phyloP scores from a whole-genome alignment of 768 basidiomycete species.

The Suillus placidus region DNA sequence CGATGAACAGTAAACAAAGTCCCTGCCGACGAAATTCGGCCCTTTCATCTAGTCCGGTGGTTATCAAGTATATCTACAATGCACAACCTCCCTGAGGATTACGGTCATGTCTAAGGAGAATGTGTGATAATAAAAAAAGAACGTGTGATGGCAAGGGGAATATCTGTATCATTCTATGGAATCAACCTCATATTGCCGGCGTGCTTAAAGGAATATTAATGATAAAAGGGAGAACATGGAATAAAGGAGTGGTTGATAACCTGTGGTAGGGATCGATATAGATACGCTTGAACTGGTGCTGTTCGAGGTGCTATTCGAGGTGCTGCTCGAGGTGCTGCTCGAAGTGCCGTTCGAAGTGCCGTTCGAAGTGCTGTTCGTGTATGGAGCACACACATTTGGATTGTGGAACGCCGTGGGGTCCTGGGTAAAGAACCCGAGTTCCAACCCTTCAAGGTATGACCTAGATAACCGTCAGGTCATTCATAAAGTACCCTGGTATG shows the following conservation, averaged over 20 bases:
- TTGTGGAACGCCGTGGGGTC: too few species aligned
- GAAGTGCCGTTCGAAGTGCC: not conserved
- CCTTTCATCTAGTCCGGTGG: too few species aligned
- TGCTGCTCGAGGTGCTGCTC: not conserved
- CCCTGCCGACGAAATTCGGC: not conserved
- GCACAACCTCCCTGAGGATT: not conserved
- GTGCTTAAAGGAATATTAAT: not conserved
- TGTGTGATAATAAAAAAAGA: not conserved
- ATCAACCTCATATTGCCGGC: not conserved
- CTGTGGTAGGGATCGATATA: not conserved
- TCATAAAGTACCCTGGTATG: too few species aligned
- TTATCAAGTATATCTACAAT: not conserved
- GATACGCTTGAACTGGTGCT: not conserved
- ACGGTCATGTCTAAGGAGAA: not conserved
- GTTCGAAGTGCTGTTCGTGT: not conserved
- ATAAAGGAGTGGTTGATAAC: not conserved
- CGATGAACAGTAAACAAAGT: not conserved
- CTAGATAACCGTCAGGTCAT: too few species aligned
- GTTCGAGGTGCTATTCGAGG: conserved; percentile 2
- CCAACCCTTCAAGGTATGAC: too few species aligned
- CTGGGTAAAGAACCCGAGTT: too few species aligned
- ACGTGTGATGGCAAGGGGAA: not conserved
- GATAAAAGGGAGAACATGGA: not conserved
- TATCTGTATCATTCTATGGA: not conserved
- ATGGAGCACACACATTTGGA: too few species aligned